A percentile compares a stretch with the other conserved stretches of the same genome.
phyloP scores from a whole-genome alignment of 2,329 filamentous ascomycete species.

The Apiospora aurea region DNA sequence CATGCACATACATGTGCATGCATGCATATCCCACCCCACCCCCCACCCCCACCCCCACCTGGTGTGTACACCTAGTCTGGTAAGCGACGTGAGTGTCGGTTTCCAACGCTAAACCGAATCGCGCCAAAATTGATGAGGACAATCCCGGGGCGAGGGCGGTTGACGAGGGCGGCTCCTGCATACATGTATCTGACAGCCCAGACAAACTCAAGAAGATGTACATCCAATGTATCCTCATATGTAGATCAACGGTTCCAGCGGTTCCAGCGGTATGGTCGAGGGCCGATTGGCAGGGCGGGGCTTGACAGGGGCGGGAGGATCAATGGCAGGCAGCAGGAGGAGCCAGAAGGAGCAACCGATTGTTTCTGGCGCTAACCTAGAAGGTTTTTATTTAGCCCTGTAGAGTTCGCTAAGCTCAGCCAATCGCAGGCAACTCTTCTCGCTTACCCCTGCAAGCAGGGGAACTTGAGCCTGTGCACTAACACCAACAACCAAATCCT shows the following conservation, averaged over 20 bases:
- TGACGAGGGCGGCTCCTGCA: not conserved
- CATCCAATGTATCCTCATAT: not conserved
- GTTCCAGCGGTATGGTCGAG: slow-evolving; percentile 13
- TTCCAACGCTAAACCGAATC: slow-evolving; percentile 22
- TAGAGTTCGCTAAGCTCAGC: slow-evolving; percentile 20
- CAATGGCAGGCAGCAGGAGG: no score
- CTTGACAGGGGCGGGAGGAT: not conserved
- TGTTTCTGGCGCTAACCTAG: not conserved
- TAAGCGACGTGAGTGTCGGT: not conserved
- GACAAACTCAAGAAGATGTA: not conserved
- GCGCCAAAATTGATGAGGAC: slow-evolving; percentile 22
- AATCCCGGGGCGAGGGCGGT: not conserved
- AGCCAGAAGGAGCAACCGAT: not conserved
- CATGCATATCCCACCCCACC: not conserved
- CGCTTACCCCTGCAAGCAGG: slow-evolving; percentile 18
- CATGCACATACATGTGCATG: not conserved
- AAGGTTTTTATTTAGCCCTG: not conserved
- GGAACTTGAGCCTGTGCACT: slow-evolving; percentile 2
- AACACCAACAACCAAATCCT: not conserved
- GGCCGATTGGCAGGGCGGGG: not conserved
- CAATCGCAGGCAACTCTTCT: slow-evolving; percentile 1
- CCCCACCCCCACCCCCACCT: no score
- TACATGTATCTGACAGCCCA: slow-evolving; percentile 5
- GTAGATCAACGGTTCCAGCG: not conserved
- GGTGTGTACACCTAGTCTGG: not conserved